A percentile compares a stretch with the other conserved stretches of the same genome.
Evolutionary conservation across 441 rosid species (phyloP).

Genomic region (Syzygium syzygioides): DNA sequence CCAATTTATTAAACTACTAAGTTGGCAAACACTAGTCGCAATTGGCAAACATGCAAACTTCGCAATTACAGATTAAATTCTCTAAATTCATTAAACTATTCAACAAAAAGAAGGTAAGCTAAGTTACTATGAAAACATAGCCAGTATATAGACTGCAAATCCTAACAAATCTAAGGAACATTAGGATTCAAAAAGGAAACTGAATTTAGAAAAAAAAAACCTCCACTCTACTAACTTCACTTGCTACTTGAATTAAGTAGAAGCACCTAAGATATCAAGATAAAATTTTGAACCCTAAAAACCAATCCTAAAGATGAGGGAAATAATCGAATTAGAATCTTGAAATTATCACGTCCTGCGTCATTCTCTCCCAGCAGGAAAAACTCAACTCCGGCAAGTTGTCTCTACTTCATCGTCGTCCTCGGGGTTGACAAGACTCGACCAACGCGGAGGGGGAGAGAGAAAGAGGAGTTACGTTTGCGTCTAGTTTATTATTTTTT

Average conservation of each 20-base stretch:
- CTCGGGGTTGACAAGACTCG: background rate
- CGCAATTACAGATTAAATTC: background rate
- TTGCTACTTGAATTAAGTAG: background rate
- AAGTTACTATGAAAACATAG: background rate
- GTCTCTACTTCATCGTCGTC: background rate
- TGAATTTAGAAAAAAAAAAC: background rate
- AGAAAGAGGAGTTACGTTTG: background rate
- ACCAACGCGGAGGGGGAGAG: background rate
- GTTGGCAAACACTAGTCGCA: background rate
- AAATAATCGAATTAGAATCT: background rate
- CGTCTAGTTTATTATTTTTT: background rate
- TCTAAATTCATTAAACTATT: background rate
- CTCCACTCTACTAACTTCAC: background rate
- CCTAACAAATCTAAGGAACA: background rate
- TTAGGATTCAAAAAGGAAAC: background rate
- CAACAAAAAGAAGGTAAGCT: background rate
- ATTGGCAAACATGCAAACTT: background rate
- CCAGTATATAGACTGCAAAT: background rate
- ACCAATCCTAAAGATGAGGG: background rate
- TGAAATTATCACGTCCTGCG: background rate
- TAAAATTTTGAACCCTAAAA: background rate
- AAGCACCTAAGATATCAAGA: background rate
- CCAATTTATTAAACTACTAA: background rate
- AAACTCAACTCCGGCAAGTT: background rate
- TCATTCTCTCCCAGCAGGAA: background rate